Base-by-base conservation (phyloP, 257 asterid genomes). In the Lantana camara region DNA sequence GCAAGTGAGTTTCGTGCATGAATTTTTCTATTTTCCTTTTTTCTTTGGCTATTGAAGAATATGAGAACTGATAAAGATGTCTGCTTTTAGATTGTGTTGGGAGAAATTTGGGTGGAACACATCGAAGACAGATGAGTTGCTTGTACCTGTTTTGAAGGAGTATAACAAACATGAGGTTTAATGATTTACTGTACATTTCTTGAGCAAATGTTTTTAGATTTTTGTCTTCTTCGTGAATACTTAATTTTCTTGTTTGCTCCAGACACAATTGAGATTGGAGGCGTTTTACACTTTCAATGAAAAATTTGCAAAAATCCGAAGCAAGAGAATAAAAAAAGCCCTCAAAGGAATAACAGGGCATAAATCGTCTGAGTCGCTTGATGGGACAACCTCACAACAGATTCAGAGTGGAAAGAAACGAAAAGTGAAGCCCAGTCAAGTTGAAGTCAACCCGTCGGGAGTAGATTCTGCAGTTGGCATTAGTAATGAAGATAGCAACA, bases 181-280 rank as follows among this genome's bases (percentile, higher is more conserved):
- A 42, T 58, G 47, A 62, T 45, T 45, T 15, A 4, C 49, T 44
- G 20, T 16, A 16, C 8, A 17, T 45, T 42, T 42, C 49, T 42
- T 45, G 23, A 45, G 10, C 51, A 45, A 45, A 45, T 11, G 4
- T 42, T 5, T 48, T 48, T 17, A 17, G 34, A 37, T 57, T 57
- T n/a, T 19, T 57, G 13, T 48, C 4, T 51, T 1, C 57, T 16
- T 40, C 8, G 13, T 40, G 1, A 19, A 34, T 17, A 11, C 29
- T 19, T 34, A 6, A 13, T 20, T 19, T 35, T 37, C 56, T 69
- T 70, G 64, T 55, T 74, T 75, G 52, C 44, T 79, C 22, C 42
- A 93, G 99, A 90, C 96, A 9, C 99, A 93, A 78, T 75, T 93
- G 86, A 87, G 99, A 60, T 20, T 93, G 87, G 99, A 93, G 80